Percentiles rank a stretch among this genome's conserved stretches.
phyloP scores from a whole-genome alignment of 768 basidiomycete genomes.

The Agrocybe praecox region DNA sequence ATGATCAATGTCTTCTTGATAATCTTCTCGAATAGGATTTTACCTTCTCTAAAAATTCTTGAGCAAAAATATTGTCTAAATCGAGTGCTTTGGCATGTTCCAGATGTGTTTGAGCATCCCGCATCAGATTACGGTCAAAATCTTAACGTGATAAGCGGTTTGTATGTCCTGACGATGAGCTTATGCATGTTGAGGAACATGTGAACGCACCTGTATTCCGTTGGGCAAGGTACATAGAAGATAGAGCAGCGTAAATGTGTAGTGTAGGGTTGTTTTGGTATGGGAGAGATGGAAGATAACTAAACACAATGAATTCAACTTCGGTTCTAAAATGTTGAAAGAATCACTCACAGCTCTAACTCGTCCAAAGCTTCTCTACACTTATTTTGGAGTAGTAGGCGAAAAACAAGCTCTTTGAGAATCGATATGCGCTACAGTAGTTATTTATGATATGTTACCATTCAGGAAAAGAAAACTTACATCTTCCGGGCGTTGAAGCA shows the following conservation, averaged over 20 bases:
- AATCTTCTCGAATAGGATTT: neutral
- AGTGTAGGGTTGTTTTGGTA: slow-evolving; percentile 81
- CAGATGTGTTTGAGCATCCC: slow-evolving; percentile 65
- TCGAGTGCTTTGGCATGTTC: slow-evolving; percentile 65
- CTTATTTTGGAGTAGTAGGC: slow-evolving; percentile 58
- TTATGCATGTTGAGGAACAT: neutral
- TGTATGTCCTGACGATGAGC: slow-evolving; percentile 1
- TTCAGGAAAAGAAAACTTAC: slow-evolving; percentile 38
- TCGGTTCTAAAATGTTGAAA: neutral
- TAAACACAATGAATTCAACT: slow-evolving; percentile 4
- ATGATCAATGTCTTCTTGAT: slow-evolving; percentile 2
- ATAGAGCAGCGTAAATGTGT: slow-evolving; percentile 82
- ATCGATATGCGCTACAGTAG: slow-evolving; percentile 68
- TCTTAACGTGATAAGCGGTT: neutral
- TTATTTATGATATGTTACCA: neutral
- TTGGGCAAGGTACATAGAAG: slow-evolving; percentile 67
- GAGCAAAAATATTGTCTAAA: slow-evolving; percentile 53
- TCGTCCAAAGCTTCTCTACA: slow-evolving; percentile 81
- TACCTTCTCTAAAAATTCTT: slow-evolving; percentile 58
- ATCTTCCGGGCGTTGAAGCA: slow-evolving; percentile 68
- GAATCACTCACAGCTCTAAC: slow-evolving; percentile 68
- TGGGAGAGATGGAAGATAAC: slow-evolving; percentile 87
- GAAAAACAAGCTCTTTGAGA: slow-evolving; percentile 73
- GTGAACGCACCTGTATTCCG: slow-evolving; percentile 15
- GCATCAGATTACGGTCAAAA: slow-evolving; percentile 38